Evolutionary conservation across 2,329 filamentous ascomycete genomes (phyloP).

Genomic region (Trichophaea hybrida): DNA sequence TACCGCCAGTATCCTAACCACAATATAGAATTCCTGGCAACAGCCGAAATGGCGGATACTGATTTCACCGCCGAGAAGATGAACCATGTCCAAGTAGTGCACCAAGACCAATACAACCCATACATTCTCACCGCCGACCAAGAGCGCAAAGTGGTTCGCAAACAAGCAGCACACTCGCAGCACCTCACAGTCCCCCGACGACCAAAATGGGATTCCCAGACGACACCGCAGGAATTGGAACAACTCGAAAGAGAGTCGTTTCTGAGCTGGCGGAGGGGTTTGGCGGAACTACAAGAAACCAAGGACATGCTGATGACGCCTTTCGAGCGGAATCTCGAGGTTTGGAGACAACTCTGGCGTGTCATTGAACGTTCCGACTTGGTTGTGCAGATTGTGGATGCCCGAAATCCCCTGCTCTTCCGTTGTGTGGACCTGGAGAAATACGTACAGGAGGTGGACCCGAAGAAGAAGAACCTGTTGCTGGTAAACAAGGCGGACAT

Average conservation of each 20-base stretch:
- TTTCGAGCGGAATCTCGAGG: conserved; percentile 91
- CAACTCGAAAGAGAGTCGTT: conserved; percentile 63
- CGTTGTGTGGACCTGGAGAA: conserved; percentile 82
- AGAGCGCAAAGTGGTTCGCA: conserved; percentile 61
- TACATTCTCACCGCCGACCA: conserved; percentile 77
- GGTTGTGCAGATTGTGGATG: conserved; percentile 95
- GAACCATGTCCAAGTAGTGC: conserved; percentile 98
- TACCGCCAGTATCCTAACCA: conserved; percentile 4
- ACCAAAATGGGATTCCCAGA: conserved; percentile 74
- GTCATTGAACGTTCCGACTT: conserved; percentile 94
- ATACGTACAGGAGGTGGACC: conserved; percentile 86
- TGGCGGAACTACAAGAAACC: conserved; percentile 86
- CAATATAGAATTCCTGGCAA: conserved; percentile 65
- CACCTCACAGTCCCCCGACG: conserved; percentile 78
- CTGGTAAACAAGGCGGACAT: conserved; percentile 98
- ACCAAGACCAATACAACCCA: conserved; percentile 89
- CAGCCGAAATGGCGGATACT: conserved; percentile 90
- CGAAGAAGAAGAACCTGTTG: conserved; percentile 76
- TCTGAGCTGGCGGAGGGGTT: conserved; percentile 71
- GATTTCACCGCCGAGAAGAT: conserved; percentile 98
- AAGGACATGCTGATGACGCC: conserved; percentile 94
- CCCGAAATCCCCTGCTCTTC: conserved; percentile 85
- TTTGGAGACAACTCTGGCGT: conserved; percentile 95
- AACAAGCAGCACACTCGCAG: conserved; percentile 66
- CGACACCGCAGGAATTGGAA: conserved; percentile 72